These are phyloP conservation scores for Quercus tomentella DNA, from an alignment of 331 rosid species.

Conservation along the genomic window DNA sequence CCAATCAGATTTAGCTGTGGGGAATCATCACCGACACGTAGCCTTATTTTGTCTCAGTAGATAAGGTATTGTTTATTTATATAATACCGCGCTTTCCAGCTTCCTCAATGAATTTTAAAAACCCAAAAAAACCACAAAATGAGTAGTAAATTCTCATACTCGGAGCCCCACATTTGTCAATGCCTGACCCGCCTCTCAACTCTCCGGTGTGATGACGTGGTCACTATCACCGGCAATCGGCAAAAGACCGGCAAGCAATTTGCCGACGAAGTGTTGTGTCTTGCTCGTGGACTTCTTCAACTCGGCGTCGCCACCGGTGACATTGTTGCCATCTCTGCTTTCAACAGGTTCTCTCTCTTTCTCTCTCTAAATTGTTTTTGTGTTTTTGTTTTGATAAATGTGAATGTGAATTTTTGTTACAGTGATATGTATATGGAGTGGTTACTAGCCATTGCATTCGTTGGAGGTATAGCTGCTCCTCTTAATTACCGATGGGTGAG, in stretches of 20 bases:
- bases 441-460: conserved; percentile 84
- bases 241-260: conserved; percentile 50
- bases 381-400: neutral
- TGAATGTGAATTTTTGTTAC: conserved; percentile 2
- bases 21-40: no score
- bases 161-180: conserved; percentile 65
- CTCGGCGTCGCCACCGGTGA: conserved; percentile 61
- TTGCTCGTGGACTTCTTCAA: conserved; percentile 53
- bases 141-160: conserved; percentile 22
- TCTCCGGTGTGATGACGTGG: conserved; percentile 27
- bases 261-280: conserved; percentile 41
- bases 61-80: no score
- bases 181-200: conserved; percentile 57
- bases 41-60: no score
- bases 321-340: conserved; percentile 74
- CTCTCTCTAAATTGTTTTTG: neutral
- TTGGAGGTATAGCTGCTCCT: conserved; percentile 84
- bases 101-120: no score
- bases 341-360: conserved; percentile 44
- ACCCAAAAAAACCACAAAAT: neutral
- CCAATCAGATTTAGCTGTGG: no score
- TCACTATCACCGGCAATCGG: conserved; percentile 40
- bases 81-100: no score
- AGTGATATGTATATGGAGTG: conserved; percentile 85
- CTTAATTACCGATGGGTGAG: conserved; percentile 91